Evolutionary conservation across 306 rosid species (phyloP).

Genomic region (Castanospermum australe): DNA sequence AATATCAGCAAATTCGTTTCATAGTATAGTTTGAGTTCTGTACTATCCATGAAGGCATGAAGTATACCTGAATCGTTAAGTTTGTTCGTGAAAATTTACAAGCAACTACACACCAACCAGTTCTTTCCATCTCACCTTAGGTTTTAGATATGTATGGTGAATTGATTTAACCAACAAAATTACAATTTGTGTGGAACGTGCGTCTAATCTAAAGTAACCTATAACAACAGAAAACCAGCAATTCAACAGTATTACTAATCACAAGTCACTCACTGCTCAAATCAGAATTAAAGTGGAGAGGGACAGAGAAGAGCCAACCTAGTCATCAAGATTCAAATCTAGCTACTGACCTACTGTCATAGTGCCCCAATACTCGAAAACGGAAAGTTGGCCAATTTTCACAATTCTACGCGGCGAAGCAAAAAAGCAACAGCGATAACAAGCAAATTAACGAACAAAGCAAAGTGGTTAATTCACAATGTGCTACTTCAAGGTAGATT

Average conservation of each 20-base stretch:
- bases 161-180: neutral
- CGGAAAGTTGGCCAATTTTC: neutral
- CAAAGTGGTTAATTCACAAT: too few species aligned
- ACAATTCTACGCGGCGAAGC: neutral
- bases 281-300: neutral
- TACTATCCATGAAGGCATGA: neutral
- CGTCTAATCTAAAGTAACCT: neutral
- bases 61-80: neutral
- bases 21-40: neutral
- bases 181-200: neutral
- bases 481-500: neutral
- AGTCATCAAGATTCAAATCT: neutral
- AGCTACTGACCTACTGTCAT: too few species aligned
- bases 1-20: too few species aligned
- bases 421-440: too few species aligned
- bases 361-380: neutral
- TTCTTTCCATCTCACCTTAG: neutral
- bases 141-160: neutral
- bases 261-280: neutral
- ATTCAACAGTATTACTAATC: neutral
- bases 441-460: too few species aligned
- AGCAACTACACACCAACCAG: neutral
- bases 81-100: neutral
- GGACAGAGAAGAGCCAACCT: neutral
- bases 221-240: neutral